Base-by-base conservation (phyloP, 768 basidiomycete species). In the Phylloporus sp. region DNA sequence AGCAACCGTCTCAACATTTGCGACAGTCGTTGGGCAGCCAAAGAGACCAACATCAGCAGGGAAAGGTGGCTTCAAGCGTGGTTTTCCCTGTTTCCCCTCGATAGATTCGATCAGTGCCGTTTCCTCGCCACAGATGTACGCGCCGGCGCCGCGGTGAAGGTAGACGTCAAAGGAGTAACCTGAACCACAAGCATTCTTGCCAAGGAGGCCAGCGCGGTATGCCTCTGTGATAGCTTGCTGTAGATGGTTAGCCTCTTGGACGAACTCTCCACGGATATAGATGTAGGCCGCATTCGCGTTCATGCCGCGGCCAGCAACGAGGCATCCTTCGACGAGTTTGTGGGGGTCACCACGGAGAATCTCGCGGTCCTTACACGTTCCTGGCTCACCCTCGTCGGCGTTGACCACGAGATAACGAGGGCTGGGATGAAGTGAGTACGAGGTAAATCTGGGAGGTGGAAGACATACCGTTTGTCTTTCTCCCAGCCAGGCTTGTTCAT, bases 401-500 rank as follows among this genome's bases (percentile, higher is more conserved):
- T 98, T 97, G 59, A 98, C 90, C 46, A 99, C 95, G 6, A 99
- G 81, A 68, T 98, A 98, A 22, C 95, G 85, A 4, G 95, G 95
- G 46, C 94, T 89, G 46, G 24, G 12, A 23, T n/a, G 29, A n/a
- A 38, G 28, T 36, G 29, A 58, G 43, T n/a, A 22, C 18, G 26
- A 28, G 24, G 32, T 32, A 49, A 23, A 11, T 18, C 0, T 9
- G 48, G n/a, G 13, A 36, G 40, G 20, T 5, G 24, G 46, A 31
- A 45, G 22, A 35, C 40, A 60, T 73, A 90, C 86, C 91, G 77
- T 59, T 83, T 84, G 64, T 97, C 95, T 67, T 90, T 87, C 75
- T 98, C 84, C 95, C 95, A 97, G 24, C 86, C 85, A n/a, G 94
- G 95, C 73, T 98, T 99, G 79, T 99, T 98, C 95, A 98, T 95